phyloP scores from a whole-genome alignment of 306 rosid species.

The Malus domestica region DNA sequence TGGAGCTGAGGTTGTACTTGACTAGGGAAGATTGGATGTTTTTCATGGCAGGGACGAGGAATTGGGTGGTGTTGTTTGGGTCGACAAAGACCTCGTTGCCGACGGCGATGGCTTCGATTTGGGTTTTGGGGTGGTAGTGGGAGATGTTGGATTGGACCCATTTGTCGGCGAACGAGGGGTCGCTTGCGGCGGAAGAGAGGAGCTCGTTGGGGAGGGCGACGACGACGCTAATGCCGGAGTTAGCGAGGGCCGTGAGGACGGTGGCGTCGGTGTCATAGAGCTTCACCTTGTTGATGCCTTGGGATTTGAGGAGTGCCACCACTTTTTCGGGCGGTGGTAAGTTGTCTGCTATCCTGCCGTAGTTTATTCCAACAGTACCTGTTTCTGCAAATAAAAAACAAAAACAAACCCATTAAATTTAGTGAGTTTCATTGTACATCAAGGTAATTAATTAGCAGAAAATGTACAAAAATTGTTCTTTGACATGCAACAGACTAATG shows the following conservation, averaged over 20 bases:
- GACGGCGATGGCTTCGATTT: constrained; percentile 66
- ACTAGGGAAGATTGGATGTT: constrained; percentile 42
- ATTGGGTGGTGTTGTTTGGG: constrained; percentile 50
- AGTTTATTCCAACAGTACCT: constrained; percentile 66
- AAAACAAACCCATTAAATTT: neutral
- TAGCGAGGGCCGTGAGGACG: constrained; percentile 51
- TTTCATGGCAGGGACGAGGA: constrained; percentile 73
- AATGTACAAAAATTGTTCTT: no score
- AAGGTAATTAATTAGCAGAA: neutral
- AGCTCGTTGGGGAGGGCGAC: constrained; percentile 67
- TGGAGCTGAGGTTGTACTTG: constrained; percentile 31
- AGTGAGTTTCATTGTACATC: neutral
- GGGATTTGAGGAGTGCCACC: constrained; percentile 49
- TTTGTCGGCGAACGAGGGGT: constrained; percentile 54
- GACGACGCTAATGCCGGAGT: constrained; percentile 44
- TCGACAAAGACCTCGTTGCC: constrained; percentile 84
- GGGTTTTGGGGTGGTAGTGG: constrained; percentile 46
- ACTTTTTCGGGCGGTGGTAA: constrained; percentile 54
- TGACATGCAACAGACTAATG: no score
- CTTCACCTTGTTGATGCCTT: constrained; percentile 54
- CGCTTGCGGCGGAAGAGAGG: constrained; percentile 53
- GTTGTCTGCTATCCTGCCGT: constrained; percentile 63
- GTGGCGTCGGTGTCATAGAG: constrained; percentile 65
- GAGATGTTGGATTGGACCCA: constrained; percentile 68
- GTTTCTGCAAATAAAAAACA: constrained; percentile 18